phyloP scores from a whole-genome alignment of 768 basidiomycete species.

The Tubosaeta sp. region DNA sequence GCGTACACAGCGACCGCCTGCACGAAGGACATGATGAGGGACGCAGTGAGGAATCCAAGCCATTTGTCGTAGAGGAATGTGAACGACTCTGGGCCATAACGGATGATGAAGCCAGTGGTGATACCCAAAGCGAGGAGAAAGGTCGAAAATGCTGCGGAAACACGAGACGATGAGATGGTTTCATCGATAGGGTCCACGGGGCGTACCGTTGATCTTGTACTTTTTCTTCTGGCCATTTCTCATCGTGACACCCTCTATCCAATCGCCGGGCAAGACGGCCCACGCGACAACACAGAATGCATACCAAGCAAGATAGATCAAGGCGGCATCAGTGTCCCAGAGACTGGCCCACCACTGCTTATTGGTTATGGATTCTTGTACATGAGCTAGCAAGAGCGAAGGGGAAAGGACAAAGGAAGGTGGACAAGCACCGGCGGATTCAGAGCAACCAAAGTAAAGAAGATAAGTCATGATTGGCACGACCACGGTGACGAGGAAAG shows the following conservation, averaged over 20 bases:
- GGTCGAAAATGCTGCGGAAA: slow-evolving; percentile 72
- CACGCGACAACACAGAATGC: slow-evolving; percentile 80
- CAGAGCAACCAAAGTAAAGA: slow-evolving; percentile 76
- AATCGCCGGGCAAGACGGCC: slow-evolving; percentile 71
- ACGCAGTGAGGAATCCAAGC: slow-evolving; percentile 82
- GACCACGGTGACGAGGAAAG: slow-evolving; percentile 60
- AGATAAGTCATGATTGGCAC: slow-evolving; percentile 71
- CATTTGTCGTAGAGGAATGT: slow-evolving; percentile 92
- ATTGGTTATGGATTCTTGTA: slow-evolving; percentile 45
- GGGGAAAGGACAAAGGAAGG: slow-evolving; percentile 43
- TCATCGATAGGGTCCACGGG: too few species aligned
- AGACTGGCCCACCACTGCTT: slow-evolving; percentile 65
- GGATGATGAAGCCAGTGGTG: slow-evolving; percentile 61
- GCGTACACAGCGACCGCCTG: slow-evolving; percentile 73
- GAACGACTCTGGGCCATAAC: slow-evolving; percentile 73
- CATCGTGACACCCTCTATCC: slow-evolving; percentile 63
- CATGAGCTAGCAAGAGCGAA: slow-evolving; percentile 28
- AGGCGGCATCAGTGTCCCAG: slow-evolving; percentile 77
- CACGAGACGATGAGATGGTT: neutral
- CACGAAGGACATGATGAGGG: slow-evolving; percentile 68
- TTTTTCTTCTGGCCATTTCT: slow-evolving; percentile 71
- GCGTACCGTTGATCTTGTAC: slow-evolving; percentile 94
- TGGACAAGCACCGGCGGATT: slow-evolving; percentile 64
- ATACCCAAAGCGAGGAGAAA: slow-evolving; percentile 78
- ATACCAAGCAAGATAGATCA: slow-evolving; percentile 88